Evolutionary conservation across 331 rosid species (phyloP).

Genomic region (Phaseolus coccineus): DNA sequence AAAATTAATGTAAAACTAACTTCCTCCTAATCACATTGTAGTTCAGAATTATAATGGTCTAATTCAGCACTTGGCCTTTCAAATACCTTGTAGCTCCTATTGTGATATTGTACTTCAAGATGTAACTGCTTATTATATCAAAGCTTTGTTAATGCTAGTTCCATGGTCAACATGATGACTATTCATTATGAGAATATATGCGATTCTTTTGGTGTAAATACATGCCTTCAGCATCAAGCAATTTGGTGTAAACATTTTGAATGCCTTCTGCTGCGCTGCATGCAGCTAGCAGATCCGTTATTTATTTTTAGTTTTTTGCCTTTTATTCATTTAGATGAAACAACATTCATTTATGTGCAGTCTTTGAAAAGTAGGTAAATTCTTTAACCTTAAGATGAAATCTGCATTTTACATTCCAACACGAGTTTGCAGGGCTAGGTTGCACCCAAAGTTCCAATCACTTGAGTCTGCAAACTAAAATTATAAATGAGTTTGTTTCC

Average conservation of each 20-base stretch:
- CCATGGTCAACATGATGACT: not conserved
- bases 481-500: not conserved
- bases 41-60: not conserved
- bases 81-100: too few species aligned
- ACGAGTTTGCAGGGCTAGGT: not conserved
- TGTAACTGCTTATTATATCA: not conserved
- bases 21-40: not conserved
- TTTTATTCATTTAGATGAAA: not conserved
- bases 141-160: constrained; percentile 20
- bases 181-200: not conserved
- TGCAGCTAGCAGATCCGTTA: not conserved
- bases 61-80: not conserved
- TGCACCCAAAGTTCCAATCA: constrained; percentile 13
- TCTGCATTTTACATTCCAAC: constrained; percentile 19
- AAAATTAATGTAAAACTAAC: not conserved
- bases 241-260: not conserved
- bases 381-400: not conserved
- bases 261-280: too few species aligned
- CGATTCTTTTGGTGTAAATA: not conserved
- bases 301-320: not conserved
- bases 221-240: not conserved
- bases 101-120: too few species aligned
- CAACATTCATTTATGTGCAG: not conserved
- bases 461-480: constrained; percentile 23
- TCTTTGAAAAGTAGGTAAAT: not conserved